A percentile compares a stretch with the other conserved stretches of the same genome.
phyloP scores from a whole-genome alignment of 1,284 basidiomycete genomes.

The Termitomyces sp. region DNA sequence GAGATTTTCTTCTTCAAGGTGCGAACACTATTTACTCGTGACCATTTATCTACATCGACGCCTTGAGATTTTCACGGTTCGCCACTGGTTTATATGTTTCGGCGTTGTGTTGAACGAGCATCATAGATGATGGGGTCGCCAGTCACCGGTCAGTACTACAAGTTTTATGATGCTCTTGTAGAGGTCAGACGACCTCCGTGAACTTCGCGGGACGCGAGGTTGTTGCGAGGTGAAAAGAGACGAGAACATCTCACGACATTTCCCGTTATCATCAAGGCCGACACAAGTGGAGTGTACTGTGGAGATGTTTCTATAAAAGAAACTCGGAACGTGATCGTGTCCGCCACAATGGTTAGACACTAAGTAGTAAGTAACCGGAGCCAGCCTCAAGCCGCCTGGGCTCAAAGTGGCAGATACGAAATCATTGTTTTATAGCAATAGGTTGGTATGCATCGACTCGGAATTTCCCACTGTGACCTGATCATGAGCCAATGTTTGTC shows the following conservation, averaged over 20 bases:
- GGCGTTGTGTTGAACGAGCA: not conserved
- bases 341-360: not conserved
- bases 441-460: no score
- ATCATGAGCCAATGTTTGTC: not conserved
- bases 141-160: no score
- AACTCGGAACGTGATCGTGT: no score
- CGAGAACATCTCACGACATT: not conserved
- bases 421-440: no score
- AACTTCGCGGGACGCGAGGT: constrained; percentile 8
- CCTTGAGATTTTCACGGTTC: not conserved
- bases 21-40: not conserved
- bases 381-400: not conserved
- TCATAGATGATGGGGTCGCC: no score
- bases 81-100: not conserved
- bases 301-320: no score
- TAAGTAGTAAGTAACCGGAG: not conserved
- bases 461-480: not conserved
- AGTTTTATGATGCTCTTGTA: not conserved
- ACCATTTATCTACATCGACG: not conserved
- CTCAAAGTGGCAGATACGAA: not conserved
- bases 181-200: constrained; percentile 11
- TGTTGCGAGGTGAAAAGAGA: not conserved
- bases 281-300: constrained; percentile 6
- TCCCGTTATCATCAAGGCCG: not conserved
- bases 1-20: not conserved